These are phyloP conservation scores for Amphirosellinia nigrospora DNA, from an alignment of 495 filamentous ascomycete genomes.

Conservation along the genomic window DNA sequence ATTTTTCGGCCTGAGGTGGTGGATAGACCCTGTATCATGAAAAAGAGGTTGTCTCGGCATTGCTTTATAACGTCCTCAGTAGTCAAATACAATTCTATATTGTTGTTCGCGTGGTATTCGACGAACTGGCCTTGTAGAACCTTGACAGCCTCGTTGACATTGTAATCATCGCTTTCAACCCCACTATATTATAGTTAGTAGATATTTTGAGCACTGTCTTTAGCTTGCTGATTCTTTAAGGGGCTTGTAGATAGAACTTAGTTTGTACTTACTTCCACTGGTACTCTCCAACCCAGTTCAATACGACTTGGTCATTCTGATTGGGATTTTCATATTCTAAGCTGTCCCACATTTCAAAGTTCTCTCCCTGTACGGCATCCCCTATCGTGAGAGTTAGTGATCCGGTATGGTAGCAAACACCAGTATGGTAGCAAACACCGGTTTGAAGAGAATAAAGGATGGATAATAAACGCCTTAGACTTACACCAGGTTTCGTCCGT, in stretches of 20 bases:
- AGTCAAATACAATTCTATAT: neutral
- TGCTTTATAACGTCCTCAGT: neutral
- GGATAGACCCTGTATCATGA: neutral
- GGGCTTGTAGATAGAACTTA: neutral
- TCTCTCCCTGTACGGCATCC: neutral
- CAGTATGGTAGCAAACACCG: neutral
- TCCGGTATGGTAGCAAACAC: neutral
- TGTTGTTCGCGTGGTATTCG: slow-evolving; percentile 12
- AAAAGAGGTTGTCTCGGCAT: neutral
- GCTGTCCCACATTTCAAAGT: slow-evolving; percentile 17
- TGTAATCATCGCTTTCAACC: neutral
- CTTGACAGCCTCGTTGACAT: neutral
- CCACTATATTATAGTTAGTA: neutral
- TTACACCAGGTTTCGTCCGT: neutral
- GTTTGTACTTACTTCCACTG: slow-evolving; percentile 22
- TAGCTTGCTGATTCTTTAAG: too few species aligned
- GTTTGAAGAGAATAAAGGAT: neutral
- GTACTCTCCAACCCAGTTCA: slow-evolving; percentile 1
- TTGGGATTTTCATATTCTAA: slow-evolving; percentile 8
- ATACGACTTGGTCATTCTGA: neutral
- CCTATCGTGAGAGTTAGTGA: neutral
- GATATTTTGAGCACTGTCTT: neutral
- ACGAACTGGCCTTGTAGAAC: slow-evolving; percentile 5
- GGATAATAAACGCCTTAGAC: neutral
- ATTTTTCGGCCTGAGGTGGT: neutral